These are phyloP conservation scores for Aspergillus pseudoviridinutans DNA, from an alignment of 2,329 filamentous ascomycete genomes.

Conservation along the genomic window DNA sequence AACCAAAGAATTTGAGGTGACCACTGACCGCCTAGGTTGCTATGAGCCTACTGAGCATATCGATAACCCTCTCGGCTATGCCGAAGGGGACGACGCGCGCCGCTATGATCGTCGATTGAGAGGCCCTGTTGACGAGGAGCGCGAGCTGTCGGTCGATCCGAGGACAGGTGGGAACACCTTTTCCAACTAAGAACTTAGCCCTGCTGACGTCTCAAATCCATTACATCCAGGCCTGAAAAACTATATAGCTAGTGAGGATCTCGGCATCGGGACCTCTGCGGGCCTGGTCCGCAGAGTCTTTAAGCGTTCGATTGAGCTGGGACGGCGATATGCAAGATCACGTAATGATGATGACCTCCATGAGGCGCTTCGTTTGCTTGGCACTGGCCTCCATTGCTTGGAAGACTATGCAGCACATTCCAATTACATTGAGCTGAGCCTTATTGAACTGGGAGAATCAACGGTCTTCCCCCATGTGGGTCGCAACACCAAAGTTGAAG, in stretches of 20 bases:
- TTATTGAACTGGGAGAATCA: slow-evolving; percentile 79
- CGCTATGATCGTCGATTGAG: slow-evolving; percentile 77
- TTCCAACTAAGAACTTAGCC: neutral
- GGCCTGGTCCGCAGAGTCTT: slow-evolving; percentile 72
- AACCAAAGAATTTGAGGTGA: slow-evolving; percentile 82
- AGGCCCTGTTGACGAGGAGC: slow-evolving; percentile 71
- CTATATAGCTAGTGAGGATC: slow-evolving; percentile 83
- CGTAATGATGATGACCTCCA: slow-evolving; percentile 73
- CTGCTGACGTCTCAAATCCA: neutral
- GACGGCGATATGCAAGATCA: slow-evolving; percentile 64
- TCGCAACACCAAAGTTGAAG: slow-evolving; percentile 63
- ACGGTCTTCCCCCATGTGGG: slow-evolving; percentile 87
- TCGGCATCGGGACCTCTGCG: slow-evolving; percentile 77
- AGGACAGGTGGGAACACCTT: slow-evolving; percentile 50
- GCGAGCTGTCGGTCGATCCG: slow-evolving; percentile 74
- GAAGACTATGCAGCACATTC: slow-evolving; percentile 93
- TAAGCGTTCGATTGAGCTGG: slow-evolving; percentile 70
- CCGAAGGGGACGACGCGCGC: slow-evolving; percentile 80
- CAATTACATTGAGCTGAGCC: slow-evolving; percentile 83
- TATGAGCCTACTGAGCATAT: slow-evolving; percentile 83
- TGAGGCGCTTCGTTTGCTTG: slow-evolving; percentile 80
- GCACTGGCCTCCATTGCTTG: slow-evolving; percentile 83
- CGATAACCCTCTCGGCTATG: slow-evolving; percentile 77
- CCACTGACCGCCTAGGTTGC: slow-evolving; percentile 70
- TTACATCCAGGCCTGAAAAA: slow-evolving; percentile 66